Evolutionary conservation across 1,139 yeast species (phyloP), one percentile per base, ranked within the genome.

Genomic region (Debaryomyces singareniensis): DNA sequence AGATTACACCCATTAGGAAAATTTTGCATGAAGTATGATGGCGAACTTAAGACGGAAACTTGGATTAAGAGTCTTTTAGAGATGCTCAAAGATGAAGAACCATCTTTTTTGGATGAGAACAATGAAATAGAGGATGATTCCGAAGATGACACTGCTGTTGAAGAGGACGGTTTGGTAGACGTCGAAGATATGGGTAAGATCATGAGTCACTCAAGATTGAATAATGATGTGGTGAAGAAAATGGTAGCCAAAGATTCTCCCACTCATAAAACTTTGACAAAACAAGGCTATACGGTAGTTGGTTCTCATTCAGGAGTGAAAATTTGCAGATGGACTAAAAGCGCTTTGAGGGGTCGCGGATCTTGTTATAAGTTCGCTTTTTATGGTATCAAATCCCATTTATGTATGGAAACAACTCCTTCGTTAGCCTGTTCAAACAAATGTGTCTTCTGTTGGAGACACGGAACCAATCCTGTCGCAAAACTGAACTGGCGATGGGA

Each of bases 381-480:
- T 47, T 87, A 89, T 52, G 96, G 96, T 16, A 87, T 87, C 44
- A 75, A 71, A 38, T 82, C 94, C 2, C 96, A 91, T 56, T 64
- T 89, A 38, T 89, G 97, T 59, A 87, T 87, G 96, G 97, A 87
- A 52, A 77, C 96, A 2, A 87, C 97, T 0, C 96, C 97, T 1
- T 81, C 95, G 2, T 63, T 87, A 35, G 91, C 96, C 4, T 87
- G 97, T 53, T 85, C 96, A 6, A 87, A 87, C 51, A 87, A 87
- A 54, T 87, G 97, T 68, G 96, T 87, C 3, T 87, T 87, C 51
- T 87, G 97, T 58, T 87, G 97, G 97, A 72, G 97, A 51, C 96
- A 89, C 51, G 96, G 96, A 29, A 87, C 96, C 3, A 89, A 87
- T 47, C 97, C 97, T 0, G 96, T 89, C 2, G 96, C 96, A 16